Base-by-base conservation (phyloP, 2,329 filamentous ascomycete genomes). In the Curvularia eragrostidis region DNA sequence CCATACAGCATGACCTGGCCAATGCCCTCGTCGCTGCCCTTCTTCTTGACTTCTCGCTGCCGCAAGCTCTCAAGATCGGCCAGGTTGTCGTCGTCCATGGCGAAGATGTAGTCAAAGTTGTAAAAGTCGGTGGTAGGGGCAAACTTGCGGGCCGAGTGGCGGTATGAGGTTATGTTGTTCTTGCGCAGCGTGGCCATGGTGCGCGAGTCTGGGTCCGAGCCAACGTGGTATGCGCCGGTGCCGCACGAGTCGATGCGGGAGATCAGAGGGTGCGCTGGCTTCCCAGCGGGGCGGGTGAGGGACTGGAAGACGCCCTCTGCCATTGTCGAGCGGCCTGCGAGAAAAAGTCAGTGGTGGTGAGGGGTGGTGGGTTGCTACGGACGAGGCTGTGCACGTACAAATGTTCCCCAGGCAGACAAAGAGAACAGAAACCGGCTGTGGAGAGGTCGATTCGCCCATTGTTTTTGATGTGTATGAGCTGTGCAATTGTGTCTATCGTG, bases 381-480 rank as follows among this genome's bases (percentile, higher is more conserved):
- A 18, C 15, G 15, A 18, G 34, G 34, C 34, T 5, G 15, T 42
- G 52, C 13, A 39, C 36, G 81, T 71, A 85, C 93, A 99, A 72
- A 98, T 98, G 78, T 99, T 99, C 76, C 95, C 95, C 32, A 98
- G 84, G 79, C 95, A 99, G 68, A 98, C 94, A 75, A 98, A 98
- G 51, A 98, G 86, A 36, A 98, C 90, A 73, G 86, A 90, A 69
- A 86, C 84, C 71, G 74, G 71, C 51, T 69, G 71, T n/a, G 64
- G 60, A 26, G 68, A 57, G 6, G 52, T 49, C 5, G 55, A 28
- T 23, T 55, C 58, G 38, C 36, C 44, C 58, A 61, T 61, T 18
- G 36, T 52, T 24, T 24, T 12, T 41, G 36, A 32, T 18, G 43
- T 24, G 28, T 19, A 32, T 19, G 28, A 6, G 42, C 2, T 4